Percentiles rank a stretch among this genome's conserved stretches.
These are phyloP conservation scores for Yarrowia sp. DNA, from an alignment of 805 yeast genomes.

Conservation along the genomic window DNA sequence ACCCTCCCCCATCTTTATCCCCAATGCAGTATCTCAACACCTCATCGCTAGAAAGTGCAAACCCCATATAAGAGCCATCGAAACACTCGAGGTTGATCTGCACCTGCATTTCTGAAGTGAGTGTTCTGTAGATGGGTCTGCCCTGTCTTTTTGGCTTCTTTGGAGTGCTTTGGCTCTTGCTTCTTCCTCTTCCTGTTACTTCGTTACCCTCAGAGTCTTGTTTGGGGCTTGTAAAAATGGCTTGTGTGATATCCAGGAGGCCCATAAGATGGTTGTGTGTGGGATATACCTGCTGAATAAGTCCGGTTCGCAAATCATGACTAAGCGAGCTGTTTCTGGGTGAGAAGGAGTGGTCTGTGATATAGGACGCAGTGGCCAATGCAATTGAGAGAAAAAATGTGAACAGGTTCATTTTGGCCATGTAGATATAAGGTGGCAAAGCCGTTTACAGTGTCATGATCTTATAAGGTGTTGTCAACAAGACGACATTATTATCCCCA, in stretches of 20 bases:
- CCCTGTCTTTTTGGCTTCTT: not conserved
- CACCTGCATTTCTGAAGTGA: conserved; percentile 2
- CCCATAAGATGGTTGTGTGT: too few relatives aligned
- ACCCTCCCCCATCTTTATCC: conserved; percentile 13
- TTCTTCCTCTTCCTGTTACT: not conserved
- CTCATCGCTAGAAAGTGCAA: not conserved
- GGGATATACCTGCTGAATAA: too few relatives aligned
- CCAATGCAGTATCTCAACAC: not conserved
- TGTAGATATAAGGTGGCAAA: not conserved
- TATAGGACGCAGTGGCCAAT: not conserved
- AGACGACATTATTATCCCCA: too few relatives aligned
- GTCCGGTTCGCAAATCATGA: too few relatives aligned
- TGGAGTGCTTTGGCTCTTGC: conserved; percentile 13
- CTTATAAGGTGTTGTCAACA: too few relatives aligned
- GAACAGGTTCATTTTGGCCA: not conserved
- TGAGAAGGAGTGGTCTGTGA: not conserved
- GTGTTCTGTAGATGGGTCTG: conserved; percentile 13
- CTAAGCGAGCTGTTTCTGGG: not conserved
- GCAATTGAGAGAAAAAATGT: not conserved
- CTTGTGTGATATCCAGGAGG: not conserved
- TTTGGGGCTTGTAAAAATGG: not conserved
- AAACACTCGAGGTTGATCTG: conserved; percentile 22
- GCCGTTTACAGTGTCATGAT: too few relatives aligned
- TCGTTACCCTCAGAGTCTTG: not conserved
- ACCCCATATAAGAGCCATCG: conserved; percentile 10